These are phyloP conservation scores for Chionographis japonica DNA, from an alignment of 106 monocot species.

Conservation along the genomic window DNA sequence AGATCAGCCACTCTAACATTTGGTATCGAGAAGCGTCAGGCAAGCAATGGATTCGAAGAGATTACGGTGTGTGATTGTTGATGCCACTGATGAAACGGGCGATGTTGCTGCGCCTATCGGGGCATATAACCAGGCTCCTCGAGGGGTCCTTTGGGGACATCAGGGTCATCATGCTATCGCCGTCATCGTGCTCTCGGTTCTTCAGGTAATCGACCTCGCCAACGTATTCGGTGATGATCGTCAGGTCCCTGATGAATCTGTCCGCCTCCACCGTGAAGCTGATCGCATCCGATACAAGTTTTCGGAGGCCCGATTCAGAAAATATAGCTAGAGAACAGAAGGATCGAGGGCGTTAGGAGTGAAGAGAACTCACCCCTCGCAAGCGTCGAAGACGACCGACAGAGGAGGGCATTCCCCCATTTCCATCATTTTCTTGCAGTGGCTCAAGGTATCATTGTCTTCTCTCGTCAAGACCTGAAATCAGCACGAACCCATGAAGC, in stretches of 20 bases:
- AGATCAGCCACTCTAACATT: background rate
- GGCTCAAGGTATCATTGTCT: constrained; percentile 59
- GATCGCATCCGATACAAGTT: background rate
- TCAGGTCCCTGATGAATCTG: constrained; percentile 77
- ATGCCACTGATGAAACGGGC: constrained; percentile 89
- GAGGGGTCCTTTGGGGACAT: constrained; percentile 51
- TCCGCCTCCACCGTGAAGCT: constrained; percentile 97
- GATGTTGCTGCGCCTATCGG: constrained; percentile 83
- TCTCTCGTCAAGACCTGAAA: constrained; percentile 68
- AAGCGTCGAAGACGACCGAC: constrained; percentile 70
- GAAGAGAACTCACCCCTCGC: constrained; percentile 53
- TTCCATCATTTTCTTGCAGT: constrained; percentile 87
- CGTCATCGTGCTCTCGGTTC: constrained; percentile 74
- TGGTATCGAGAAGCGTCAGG: no score
- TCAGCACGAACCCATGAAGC: background rate
- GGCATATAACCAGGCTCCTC: constrained; percentile 88
- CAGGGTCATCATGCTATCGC: constrained; percentile 98
- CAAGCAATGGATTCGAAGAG: background rate
- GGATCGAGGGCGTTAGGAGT: background rate
- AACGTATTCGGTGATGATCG: constrained; percentile 80
- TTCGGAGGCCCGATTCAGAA: background rate
- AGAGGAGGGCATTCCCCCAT: constrained; percentile 87
- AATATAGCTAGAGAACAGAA: background rate
- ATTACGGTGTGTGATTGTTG: constrained; percentile 80
- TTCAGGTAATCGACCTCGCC: constrained; percentile 90